phyloP scores from a whole-genome alignment of 2,329 filamentous ascomycete genomes.

The Venturia pyrina region DNA sequence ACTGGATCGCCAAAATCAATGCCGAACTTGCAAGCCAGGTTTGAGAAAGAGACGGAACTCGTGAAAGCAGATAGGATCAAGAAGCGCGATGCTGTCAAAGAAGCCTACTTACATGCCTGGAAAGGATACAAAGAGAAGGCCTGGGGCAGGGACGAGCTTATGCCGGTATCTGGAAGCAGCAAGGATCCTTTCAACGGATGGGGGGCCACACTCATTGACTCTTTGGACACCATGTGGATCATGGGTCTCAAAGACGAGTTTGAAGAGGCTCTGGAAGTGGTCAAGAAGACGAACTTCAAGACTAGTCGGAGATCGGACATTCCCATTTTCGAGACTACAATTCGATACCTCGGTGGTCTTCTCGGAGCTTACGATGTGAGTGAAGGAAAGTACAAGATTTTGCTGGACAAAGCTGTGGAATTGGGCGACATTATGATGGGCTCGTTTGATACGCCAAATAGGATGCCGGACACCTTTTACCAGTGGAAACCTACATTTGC shows the following conservation, averaged over 20 bases:
- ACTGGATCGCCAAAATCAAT: constrained; percentile 59
- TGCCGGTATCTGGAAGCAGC: constrained; percentile 56
- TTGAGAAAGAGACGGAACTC: constrained; percentile 34
- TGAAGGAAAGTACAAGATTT: constrained; percentile 38
- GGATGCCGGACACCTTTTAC: constrained; percentile 53
- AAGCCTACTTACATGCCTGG: constrained; percentile 72
- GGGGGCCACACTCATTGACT: constrained; percentile 78
- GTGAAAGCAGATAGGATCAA: constrained; percentile 53
- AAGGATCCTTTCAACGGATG: constrained; percentile 84
- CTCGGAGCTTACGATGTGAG: constrained; percentile 62
- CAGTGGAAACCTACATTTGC: constrained; percentile 36
- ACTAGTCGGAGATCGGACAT: constrained; percentile 40
- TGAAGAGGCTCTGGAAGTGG: constrained; percentile 49
- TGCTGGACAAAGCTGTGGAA: constrained; percentile 53
- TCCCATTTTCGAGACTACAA: constrained; percentile 62
- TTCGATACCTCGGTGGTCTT: constrained; percentile 60
- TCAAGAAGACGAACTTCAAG: constrained; percentile 52
- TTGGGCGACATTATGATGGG: constrained; percentile 55
- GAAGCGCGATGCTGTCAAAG: constrained; percentile 58
- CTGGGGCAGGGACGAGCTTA: constrained; percentile 79
- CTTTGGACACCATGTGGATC: constrained; percentile 63
- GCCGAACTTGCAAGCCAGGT: constrained; percentile 66
- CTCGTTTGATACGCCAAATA: constrained; percentile 58
- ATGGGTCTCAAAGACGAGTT: constrained; percentile 59
- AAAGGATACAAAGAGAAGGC: constrained; percentile 68